Conservation (phyloP, 2,329 filamentous ascomycete genomes). For the Apiospora kogelbergensis region DNA sequence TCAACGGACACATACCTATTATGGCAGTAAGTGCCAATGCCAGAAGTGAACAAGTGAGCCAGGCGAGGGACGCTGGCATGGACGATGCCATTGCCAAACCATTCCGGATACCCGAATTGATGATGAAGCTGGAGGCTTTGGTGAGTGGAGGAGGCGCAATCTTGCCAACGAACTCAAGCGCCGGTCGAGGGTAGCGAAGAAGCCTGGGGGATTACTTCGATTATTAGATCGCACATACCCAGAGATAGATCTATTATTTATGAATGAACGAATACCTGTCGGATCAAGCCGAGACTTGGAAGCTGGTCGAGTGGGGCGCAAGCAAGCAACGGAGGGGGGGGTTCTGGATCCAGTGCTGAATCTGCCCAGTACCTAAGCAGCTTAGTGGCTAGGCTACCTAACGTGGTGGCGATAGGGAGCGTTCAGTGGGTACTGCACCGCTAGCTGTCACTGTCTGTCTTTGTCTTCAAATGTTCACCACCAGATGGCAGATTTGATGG, state of each 20-base stretch:
- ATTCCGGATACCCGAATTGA: conserved; percentile 15
- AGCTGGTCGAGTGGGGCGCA: too few species aligned
- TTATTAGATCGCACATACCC: background rate
- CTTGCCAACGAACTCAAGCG: background rate
- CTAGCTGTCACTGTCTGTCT: too few species aligned
- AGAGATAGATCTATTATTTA: background rate
- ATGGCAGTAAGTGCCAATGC: conserved; percentile 82
- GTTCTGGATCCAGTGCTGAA: too few species aligned
- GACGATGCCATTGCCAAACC: conserved; percentile 15
- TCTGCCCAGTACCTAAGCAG: too few species aligned
- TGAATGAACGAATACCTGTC: too few species aligned
- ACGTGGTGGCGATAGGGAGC: too few species aligned
- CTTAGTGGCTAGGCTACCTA: too few species aligned
- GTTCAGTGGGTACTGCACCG: too few species aligned
- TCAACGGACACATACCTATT: conserved; percentile 69
- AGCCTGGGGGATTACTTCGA: background rate
- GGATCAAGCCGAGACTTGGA: too few species aligned
- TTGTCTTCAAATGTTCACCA: background rate
- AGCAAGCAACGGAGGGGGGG: too few species aligned
- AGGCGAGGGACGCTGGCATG: conserved; percentile 64
- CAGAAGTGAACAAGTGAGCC: conserved; percentile 69
- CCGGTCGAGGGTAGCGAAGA: background rate
- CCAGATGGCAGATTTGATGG: background rate
- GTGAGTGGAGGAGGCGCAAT: conserved; percentile 1
- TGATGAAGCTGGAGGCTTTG: conserved; percentile 13